Evolutionary conservation across 2,329 filamentous ascomycete species (phyloP).

Genomic region (Exophiala bonariae): DNA sequence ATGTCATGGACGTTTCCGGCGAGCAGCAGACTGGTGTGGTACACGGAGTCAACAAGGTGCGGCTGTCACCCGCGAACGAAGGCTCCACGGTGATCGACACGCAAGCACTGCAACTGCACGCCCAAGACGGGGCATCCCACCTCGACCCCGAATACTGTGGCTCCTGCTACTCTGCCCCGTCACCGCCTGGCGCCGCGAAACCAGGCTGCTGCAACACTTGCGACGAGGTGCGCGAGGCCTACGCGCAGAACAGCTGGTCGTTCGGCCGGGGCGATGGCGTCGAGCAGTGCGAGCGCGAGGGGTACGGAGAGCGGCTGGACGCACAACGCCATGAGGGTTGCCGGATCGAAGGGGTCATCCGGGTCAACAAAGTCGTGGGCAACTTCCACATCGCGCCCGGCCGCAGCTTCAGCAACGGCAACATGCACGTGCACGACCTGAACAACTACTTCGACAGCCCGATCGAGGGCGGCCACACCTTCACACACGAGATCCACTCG

Average conservation of each 20-base stretch:
- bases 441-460: constrained; percentile 87
- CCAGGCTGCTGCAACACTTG: constrained; percentile 95
- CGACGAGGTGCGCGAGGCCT: constrained; percentile 93
- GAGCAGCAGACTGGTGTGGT: constrained; percentile 94
- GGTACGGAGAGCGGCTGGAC: constrained; percentile 86
- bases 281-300: constrained; percentile 92
- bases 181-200: constrained; percentile 72
- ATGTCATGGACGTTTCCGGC: constrained; percentile 98
- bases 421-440: constrained; percentile 96
- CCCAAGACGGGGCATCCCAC: constrained; percentile 70
- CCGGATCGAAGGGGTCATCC: constrained; percentile 85
- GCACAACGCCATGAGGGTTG: constrained; percentile 89
- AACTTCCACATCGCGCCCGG: constrained; percentile 99
- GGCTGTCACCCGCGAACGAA: constrained; percentile 69
- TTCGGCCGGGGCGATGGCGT: constrained; percentile 91
- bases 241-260: constrained; percentile 85
- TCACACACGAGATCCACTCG: constrained; percentile 84
- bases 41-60: constrained; percentile 89
- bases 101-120: constrained; percentile 68
- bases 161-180: constrained; percentile 80
- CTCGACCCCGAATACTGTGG: constrained; percentile 92
- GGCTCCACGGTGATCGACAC: constrained; percentile 75
- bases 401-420: constrained; percentile 91
- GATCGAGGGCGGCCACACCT: constrained; percentile 72
- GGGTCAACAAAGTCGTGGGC: constrained; percentile 96